phyloP scores from a whole-genome alignment of 2,329 filamentous ascomycete species.

The Macrophomina pseudophaseolina region DNA sequence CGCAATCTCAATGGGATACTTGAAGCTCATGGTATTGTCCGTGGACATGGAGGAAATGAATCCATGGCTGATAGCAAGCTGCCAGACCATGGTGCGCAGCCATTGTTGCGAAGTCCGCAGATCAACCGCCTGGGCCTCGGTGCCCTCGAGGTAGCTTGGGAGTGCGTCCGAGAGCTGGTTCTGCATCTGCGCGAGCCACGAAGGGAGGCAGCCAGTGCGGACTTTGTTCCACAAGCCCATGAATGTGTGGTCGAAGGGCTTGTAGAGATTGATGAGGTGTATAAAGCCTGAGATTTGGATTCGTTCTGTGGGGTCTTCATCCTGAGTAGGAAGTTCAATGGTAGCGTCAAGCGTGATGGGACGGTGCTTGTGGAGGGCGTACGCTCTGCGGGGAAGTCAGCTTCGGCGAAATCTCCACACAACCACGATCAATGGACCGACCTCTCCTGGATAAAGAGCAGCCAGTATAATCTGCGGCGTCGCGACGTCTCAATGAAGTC shows the following conservation, averaged over 20 bases:
- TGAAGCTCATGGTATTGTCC: constrained; percentile 66
- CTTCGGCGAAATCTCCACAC: constrained; percentile 25
- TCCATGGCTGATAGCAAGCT: constrained; percentile 69
- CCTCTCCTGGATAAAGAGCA: constrained; percentile 67
- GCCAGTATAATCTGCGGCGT: constrained; percentile 64
- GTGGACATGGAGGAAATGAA: constrained; percentile 64
- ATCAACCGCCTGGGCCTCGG: constrained; percentile 71
- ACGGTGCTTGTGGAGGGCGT: constrained; percentile 67
- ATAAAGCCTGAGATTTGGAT: constrained; percentile 64
- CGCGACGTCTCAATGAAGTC: constrained; percentile 59
- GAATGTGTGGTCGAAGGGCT: constrained; percentile 67
- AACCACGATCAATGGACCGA: constrained; percentile 34
- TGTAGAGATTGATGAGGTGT: constrained; percentile 65
- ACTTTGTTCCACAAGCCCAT: constrained; percentile 69
- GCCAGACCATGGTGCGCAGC: constrained; percentile 74
- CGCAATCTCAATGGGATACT: constrained; percentile 67
- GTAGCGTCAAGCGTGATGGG: constrained; percentile 67
- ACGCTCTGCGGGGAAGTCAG: constrained; percentile 54
- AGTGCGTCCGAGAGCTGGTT: constrained; percentile 59
- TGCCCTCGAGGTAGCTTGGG: constrained; percentile 62
- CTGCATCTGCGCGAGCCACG: constrained; percentile 55
- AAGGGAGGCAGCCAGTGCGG: constrained; percentile 50
- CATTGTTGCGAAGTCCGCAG: constrained; percentile 73
- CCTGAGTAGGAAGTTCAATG: constrained; percentile 57
- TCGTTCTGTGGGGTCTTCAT: constrained; percentile 59